A percentile compares a stretch with the other conserved stretches of the same genome.
These are phyloP conservation scores for Entomortierella chlamydospora DNA, from an alignment of 192 early-diverging fungal species.

Conservation along the genomic window DNA sequence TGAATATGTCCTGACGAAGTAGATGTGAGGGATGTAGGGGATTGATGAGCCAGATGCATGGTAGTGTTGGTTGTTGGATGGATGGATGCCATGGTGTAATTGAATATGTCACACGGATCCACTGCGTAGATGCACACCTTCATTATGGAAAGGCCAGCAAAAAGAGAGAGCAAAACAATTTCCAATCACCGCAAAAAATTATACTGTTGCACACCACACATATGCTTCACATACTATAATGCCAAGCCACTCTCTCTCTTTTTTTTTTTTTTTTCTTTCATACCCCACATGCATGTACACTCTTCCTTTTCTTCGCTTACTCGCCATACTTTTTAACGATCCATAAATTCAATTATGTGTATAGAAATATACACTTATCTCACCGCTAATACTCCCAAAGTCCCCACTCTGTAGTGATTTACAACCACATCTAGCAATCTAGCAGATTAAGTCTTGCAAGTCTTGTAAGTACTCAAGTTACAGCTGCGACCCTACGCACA, in stretches of 20 bases:
- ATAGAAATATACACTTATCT: too few species aligned
- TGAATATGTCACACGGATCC: not conserved
- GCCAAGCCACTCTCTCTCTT: not conserved
- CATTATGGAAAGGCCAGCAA: constrained; percentile 50
- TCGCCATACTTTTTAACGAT: too few species aligned
- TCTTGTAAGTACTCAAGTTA: too few species aligned
- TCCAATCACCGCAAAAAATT: not conserved
- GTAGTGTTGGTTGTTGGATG: constrained; percentile 19
- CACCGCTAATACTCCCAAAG: too few species aligned
- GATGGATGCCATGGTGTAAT: constrained; percentile 12
- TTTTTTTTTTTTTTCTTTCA: too few species aligned
- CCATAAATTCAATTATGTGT: too few species aligned
- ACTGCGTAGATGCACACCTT: constrained; percentile 31
- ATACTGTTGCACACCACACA: not conserved
- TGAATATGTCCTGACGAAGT: not conserved
- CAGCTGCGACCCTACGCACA: too few species aligned
- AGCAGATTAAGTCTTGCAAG: too few species aligned
- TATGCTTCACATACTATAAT: not conserved
- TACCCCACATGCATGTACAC: too few species aligned
- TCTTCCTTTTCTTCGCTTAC: too few species aligned
- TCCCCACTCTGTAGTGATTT: too few species aligned
- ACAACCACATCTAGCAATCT: too few species aligned
- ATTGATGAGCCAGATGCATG: not conserved
- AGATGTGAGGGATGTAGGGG: not conserved
- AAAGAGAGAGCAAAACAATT: constrained; percentile 41